Evolutionary conservation across 495 filamentous ascomycete species (phyloP).

Genomic region (Trichoderma orchidacearum): DNA sequence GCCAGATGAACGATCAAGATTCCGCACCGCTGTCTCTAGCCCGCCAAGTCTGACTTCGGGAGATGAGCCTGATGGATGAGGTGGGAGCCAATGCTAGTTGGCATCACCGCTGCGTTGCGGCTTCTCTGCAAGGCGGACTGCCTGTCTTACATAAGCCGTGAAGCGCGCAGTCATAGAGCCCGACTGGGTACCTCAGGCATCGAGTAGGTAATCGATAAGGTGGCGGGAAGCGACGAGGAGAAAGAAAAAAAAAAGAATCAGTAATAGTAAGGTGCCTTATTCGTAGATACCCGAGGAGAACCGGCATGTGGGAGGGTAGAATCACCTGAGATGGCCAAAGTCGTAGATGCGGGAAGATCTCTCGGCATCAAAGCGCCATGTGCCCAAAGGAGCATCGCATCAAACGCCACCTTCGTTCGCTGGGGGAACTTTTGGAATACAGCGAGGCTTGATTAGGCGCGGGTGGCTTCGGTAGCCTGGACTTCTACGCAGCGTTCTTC

Average conservation of each 20-base stretch:
- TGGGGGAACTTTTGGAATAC: neutral
- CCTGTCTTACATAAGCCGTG: neutral
- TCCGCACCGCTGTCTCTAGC: too few species aligned
- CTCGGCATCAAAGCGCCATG: neutral
- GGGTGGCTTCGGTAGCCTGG: neutral
- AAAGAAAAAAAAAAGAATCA: too few species aligned
- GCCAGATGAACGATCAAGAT: neutral
- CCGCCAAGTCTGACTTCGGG: too few species aligned
- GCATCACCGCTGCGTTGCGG: too few species aligned
- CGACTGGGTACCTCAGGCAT: neutral
- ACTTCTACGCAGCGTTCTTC: neutral
- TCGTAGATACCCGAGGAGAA: too few species aligned
- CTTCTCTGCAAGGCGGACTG: too few species aligned
- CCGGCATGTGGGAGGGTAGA: neutral
- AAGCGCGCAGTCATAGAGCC: neutral
- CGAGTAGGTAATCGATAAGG: neutral
- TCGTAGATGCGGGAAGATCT: neutral
- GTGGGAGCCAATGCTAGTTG: too few species aligned
- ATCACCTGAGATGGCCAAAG: neutral
- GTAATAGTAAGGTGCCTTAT: too few species aligned
- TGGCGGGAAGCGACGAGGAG: too few species aligned
- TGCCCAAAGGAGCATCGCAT: neutral
- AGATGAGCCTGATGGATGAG: too few species aligned
- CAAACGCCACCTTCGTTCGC: neutral
- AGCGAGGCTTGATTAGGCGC: neutral